Base-by-base conservation (phyloP, 2,329 filamentous ascomycete species). In the Niveomyces coronatus region DNA sequence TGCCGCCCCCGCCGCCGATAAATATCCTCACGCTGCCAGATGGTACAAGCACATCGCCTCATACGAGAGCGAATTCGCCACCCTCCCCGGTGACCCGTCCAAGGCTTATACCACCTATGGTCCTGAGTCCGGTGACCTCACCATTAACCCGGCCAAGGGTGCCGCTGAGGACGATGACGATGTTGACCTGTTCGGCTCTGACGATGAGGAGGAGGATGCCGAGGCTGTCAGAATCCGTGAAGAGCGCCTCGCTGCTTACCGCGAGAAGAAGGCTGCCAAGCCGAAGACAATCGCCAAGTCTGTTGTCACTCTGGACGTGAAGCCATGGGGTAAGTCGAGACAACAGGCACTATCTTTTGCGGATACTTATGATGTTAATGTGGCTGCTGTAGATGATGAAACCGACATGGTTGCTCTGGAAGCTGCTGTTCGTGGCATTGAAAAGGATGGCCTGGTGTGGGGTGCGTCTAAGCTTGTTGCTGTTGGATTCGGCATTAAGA, bases 41-140 rank as follows among this genome's bases (percentile, higher is more conserved):
- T 98, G 91, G 91, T 95, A 94, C 80, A 94, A 93, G 79, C 89
- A 98, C 79, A 85, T 95, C 61, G 78, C 84, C 63, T 83, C 84
- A 54, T 94, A 85, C 71, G 81, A 93, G 75, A 74, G 82, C 52
- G 89, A 96, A 67, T 96, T 96, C 72, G 73, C 82, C 56, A 83
- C 79, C 49, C 84, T 98, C 37, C 76, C 86, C 43, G 91, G 91
- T 64, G 89, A 96, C 69, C 77, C 88, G 53, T 82, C 83, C 64
- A 87, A 91, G 74, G 73, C 82, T 51, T 85, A 82, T 73, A 88
- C 84, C 55, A 76, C 81, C 61, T 96, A 96, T 70, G 91, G 91
- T 57, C 91, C 91, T 48, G 88, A 94, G 55, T 71, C 69, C 47
- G 64, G 70, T 46, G 82, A 85, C 64, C 71, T 87, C 49, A 79